phyloP scores from a whole-genome alignment of 176 grass and related monocot genomes.

The Raddia guianensis region DNA sequence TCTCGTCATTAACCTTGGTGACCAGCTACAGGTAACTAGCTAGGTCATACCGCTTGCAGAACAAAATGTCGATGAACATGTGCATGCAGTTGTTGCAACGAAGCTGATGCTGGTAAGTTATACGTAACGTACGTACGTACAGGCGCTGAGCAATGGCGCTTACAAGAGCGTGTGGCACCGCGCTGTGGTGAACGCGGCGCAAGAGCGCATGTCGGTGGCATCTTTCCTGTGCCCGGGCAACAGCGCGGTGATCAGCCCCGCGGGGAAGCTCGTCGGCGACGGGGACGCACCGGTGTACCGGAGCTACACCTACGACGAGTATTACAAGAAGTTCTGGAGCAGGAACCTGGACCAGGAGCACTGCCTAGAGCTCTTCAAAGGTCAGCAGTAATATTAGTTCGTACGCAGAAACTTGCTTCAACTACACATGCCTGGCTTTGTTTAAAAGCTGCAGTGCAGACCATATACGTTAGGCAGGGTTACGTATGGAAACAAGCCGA shows the following conservation, averaged over 20 bases:
- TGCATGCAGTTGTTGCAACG: background rate
- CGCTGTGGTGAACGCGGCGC: constrained; percentile 72
- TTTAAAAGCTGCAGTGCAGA: background rate
- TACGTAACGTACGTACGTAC: background rate
- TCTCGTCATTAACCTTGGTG: constrained; percentile 79
- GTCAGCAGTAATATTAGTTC: background rate
- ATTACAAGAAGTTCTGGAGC: constrained; percentile 83
- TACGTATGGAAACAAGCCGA: background rate
- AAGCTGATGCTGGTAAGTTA: background rate
- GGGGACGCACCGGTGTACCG: constrained; percentile 41
- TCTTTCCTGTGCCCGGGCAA: constrained; percentile 96
- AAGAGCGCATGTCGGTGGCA: constrained; percentile 80
- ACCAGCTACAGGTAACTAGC: constrained; percentile 68
- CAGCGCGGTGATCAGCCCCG: constrained; percentile 64
- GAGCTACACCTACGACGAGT: constrained; percentile 76
- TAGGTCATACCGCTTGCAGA: background rate
- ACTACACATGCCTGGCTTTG: background rate
- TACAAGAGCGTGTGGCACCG: constrained; percentile 97
- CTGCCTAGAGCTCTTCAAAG: constrained; percentile 72
- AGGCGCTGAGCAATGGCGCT: constrained; percentile 79
- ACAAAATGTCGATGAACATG: background rate
- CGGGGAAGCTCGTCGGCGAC: constrained; percentile 40
- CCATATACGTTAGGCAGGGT: too few species aligned
- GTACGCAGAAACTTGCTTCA: background rate
- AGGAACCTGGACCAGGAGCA: constrained; percentile 86